phyloP scores from a whole-genome alignment of 2,329 filamentous ascomycete species.

The Apiospora kogelbergensis region DNA sequence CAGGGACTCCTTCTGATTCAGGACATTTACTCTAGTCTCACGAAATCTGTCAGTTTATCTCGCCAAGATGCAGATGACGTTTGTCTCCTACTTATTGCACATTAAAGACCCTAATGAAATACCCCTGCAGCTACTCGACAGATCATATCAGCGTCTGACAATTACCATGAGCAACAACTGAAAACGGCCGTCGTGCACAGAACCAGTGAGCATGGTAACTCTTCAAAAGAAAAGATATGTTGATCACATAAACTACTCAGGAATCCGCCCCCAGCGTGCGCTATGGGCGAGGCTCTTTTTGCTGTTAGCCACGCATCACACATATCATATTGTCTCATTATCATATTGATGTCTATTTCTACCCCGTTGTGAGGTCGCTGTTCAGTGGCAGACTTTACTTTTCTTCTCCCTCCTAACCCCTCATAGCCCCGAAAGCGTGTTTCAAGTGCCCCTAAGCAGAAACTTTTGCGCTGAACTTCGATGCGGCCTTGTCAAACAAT shows the following conservation, averaged over 20 bases:
- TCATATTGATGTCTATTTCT: neutral
- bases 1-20: slow-evolving; percentile 5
- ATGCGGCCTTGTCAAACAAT: slow-evolving; percentile 82
- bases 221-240: neutral
- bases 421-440: neutral
- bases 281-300: neutral
- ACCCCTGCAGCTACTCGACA: neutral
- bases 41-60: slow-evolving; percentile 6
- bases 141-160: neutral
- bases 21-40: slow-evolving; percentile 9
- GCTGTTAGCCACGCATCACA: neutral
- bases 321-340: neutral
- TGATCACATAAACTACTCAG: too few relatives aligned
- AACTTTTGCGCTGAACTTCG: slow-evolving; percentile 86
- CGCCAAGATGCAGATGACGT: slow-evolving; percentile 13
- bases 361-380: neutral
- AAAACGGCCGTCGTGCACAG: neutral
- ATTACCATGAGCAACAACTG: neutral
- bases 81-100: neutral
- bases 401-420: neutral
- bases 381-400: neutral
- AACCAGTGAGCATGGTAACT: neutral
- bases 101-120: neutral
- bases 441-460: slow-evolving; percentile 43
- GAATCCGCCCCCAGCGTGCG: neutral